A percentile compares a stretch with the other conserved stretches of the same genome.
Conservation (phyloP, 371 early-diverging fungal species). For the Apophysomyces variabilis region DNA sequence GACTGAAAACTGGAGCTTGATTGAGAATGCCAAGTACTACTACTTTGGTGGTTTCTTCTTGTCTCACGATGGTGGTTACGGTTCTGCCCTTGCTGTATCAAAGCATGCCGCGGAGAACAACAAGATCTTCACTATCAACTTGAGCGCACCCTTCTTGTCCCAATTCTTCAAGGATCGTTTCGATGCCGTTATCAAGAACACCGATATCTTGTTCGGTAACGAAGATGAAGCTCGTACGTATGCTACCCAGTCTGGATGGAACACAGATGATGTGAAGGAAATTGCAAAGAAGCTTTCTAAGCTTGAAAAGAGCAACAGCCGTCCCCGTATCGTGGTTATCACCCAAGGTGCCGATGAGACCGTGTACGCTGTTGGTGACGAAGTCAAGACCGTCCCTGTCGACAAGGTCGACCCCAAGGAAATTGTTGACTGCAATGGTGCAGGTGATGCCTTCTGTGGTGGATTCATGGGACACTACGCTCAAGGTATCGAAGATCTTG, state of each 20-base stretch:
- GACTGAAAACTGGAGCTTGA: slow-evolving; percentile 84
- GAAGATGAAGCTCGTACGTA: slow-evolving; percentile 93
- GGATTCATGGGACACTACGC: slow-evolving; percentile 89
- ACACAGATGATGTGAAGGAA: slow-evolving; percentile 72
- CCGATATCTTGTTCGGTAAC: slow-evolving; percentile 94
- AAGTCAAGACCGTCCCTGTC: slow-evolving; percentile 71
- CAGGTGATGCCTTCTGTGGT: slow-evolving; percentile 96
- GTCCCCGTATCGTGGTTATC: slow-evolving; percentile 88
- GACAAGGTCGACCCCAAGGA: slow-evolving; percentile 66
- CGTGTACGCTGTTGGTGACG: slow-evolving; percentile 71
- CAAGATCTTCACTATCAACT: slow-evolving; percentile 85
- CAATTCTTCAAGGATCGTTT: slow-evolving; percentile 90
- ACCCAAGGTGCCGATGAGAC: slow-evolving; percentile 89
- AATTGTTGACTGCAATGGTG: slow-evolving; percentile 97
- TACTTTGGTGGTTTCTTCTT: slow-evolving; percentile 95
- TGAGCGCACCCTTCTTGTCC: slow-evolving; percentile 95
- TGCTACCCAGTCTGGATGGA: slow-evolving; percentile 70
- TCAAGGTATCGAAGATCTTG: slow-evolving; percentile 67
- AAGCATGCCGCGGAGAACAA: slow-evolving; percentile 82
- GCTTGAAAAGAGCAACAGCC: slow-evolving; percentile 79
- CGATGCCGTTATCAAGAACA: slow-evolving; percentile 80
- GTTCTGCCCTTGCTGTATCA: slow-evolving; percentile 79
- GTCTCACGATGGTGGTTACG: slow-evolving; percentile 74
- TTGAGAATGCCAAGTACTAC: slow-evolving; percentile 87
- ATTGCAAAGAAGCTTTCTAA: slow-evolving; percentile 83